Percentiles rank a stretch among this genome's conserved stretches.
phyloP scores from a whole-genome alignment of 2,329 filamentous ascomycete genomes.

The Cadophora luteo-olivacea region DNA sequence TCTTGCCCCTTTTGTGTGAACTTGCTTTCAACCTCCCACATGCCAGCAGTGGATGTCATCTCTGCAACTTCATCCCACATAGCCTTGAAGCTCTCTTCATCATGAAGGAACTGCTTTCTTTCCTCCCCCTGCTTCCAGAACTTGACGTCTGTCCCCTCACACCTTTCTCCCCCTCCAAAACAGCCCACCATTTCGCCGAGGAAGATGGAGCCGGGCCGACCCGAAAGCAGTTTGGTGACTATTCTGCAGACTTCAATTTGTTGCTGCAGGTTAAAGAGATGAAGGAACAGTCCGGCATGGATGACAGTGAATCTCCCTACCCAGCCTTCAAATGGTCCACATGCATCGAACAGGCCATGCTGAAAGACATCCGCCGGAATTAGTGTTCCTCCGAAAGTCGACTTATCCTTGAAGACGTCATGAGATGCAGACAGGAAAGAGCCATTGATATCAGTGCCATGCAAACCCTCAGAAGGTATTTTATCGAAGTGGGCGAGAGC shows the following conservation, averaged over 20 bases:
- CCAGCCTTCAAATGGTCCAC: slow-evolving; percentile 42
- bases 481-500: slow-evolving; percentile 45
- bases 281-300: slow-evolving; percentile 32
- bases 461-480: slow-evolving; percentile 42
- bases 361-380: slow-evolving; percentile 45
- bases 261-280: slow-evolving; percentile 28
- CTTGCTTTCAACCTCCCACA: slow-evolving; percentile 35
- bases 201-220: slow-evolving; percentile 26
- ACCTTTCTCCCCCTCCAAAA: slow-evolving; percentile 16
- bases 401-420: slow-evolving; percentile 47
- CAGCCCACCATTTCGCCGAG: slow-evolving; percentile 27
- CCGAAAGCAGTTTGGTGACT: slow-evolving; percentile 28
- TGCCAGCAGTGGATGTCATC: slow-evolving; percentile 31
- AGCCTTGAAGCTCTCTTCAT: slow-evolving; percentile 27
- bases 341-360: slow-evolving; percentile 41
- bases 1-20: slow-evolving; percentile 29
- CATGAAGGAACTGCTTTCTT: slow-evolving; percentile 24
- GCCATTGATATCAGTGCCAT: slow-evolving; percentile 44
- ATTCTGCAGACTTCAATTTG: slow-evolving; percentile 20
- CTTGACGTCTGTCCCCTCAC: slow-evolving; percentile 7
- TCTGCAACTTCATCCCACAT: slow-evolving; percentile 28
- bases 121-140: slow-evolving; percentile 19
- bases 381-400: slow-evolving; percentile 42
- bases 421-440: slow-evolving; percentile 47
- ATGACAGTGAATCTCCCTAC: slow-evolving; percentile 33